Evolutionary conservation across 192 early-diverging fungal genomes (phyloP), one percentile per base, ranked within the genome.

Genomic region (Coemansia sp.): DNA sequence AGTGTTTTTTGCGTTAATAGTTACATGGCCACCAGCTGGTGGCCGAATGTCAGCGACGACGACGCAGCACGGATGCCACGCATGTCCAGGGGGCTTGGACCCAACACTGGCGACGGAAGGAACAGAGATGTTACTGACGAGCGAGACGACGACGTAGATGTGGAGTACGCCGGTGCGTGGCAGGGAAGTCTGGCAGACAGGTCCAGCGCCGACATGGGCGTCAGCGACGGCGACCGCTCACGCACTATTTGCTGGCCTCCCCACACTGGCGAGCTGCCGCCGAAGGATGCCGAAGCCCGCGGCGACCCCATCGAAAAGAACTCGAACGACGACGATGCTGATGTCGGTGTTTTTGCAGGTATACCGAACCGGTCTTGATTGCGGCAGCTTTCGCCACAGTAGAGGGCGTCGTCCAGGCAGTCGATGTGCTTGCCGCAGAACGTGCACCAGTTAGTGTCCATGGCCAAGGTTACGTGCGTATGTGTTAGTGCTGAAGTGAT

Each of bases 371-470:
- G 44, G 57, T 77, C 75, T 37, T 33, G 60, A 46, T 61, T 52
- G 40, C 68, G 61, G 65, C 75, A 77, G 53, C 27, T 42, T 35
- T 66, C 64, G 65, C 76, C 72, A 63, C 76, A 78, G 70, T 78
- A 78, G 37, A 70, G 57, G 10, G 63, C 76, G 21, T 72, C 69
- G 46, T 78, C 76, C n/a, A 42, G 36, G 63, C 69, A 42, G 65
- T 78, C 70, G 44, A 78, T 72, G 70, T 78, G 76, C 44, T 40
- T 72, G 43, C 76, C 76, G 70, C 76, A 78, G 58, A 72, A 67
- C 50, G 67, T 72, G 69, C 76, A 78, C 76, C 76, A 78, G 66
- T 68, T 69, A 32, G 70, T 69, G 44, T 78, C 76, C 76, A 78
- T 78, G 32, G 36, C 56, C 60, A 22, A 24, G 55, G 33, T 27